phyloP scores from a whole-genome alignment of 352 stramenopile species.

The Phytophthora meadii region DNA sequence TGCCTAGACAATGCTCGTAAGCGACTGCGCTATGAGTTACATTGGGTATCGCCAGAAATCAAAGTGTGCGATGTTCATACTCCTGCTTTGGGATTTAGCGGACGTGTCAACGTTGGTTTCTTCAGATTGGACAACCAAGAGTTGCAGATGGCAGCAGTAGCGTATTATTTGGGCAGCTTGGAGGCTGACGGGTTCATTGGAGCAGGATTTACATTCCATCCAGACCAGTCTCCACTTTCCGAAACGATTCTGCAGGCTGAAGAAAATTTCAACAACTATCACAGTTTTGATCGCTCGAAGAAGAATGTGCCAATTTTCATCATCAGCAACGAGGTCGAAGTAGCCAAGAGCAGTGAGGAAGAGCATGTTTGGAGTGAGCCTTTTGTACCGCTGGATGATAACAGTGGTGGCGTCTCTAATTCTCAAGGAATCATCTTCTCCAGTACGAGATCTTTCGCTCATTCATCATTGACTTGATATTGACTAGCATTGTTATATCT shows the following conservation, averaged over 20 bases:
- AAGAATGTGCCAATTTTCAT: background rate
- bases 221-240: slow-evolving; percentile 49
- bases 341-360: slow-evolving; percentile 8
- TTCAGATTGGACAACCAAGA: slow-evolving; percentile 57
- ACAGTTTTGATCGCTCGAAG: slow-evolving; percentile 11
- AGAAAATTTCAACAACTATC: slow-evolving; percentile 34
- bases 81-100: slow-evolving; percentile 35
- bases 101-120: slow-evolving; percentile 38
- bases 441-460: slow-evolving; percentile 32
- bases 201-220: slow-evolving; percentile 49
- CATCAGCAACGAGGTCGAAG: slow-evolving; percentile 8
- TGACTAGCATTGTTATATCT: slow-evolving; percentile 1
- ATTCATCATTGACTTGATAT: background rate
- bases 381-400: slow-evolving; percentile 43
- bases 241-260: slow-evolving; percentile 26
- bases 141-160: slow-evolving; percentile 49
- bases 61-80: slow-evolving; percentile 29
- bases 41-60: slow-evolving; percentile 33
- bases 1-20: slow-evolving; percentile 61
- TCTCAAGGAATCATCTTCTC: slow-evolving; percentile 63
- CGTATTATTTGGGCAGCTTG: slow-evolving; percentile 60
- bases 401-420: slow-evolving; percentile 28
- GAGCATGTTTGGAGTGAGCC: slow-evolving; percentile 59
- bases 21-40: slow-evolving; percentile 58
- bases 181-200: slow-evolving; percentile 64